Evolutionary conservation across 2,329 filamentous ascomycete genomes (phyloP), one percentile per base, ranked within the genome.

Genomic region (Akanthomyces uredinophilus): DNA sequence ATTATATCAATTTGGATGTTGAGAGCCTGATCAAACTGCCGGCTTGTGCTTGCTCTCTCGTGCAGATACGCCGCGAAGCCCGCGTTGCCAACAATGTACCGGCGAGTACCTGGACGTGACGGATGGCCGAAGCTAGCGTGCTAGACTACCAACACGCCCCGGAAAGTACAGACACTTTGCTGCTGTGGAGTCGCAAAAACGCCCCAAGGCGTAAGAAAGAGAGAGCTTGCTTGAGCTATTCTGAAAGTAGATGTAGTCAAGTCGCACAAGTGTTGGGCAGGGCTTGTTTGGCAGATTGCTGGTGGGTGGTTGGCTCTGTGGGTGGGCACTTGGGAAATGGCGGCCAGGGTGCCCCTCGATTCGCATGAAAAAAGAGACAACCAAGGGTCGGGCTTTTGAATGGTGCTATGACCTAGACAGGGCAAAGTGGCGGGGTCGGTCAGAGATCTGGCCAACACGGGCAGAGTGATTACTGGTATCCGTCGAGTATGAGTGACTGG

Each of bases 371-470:
- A 11, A 22, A 13, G 14, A 46, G 5, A 35, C 32, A 35, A 39
- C n/a, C 44, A 46, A n/a, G 20, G 20, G 22, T 20, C n/a, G 22
- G 52, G 11, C 22, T 51, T 20, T 24, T 22, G 8, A 10, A 16
- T 55, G 39, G 37, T 35, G 39, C 53, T 44, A 22, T 29, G 53
- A 44, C 53, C 39, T n/a, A 44, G 11, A 5, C 53, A 55, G 53
- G 39, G 39, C 39, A 16, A 55, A 14, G 53, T 39, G 53, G 53
- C 41, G 43, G 54, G 41, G 13, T 6, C 43, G 54, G 29, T 35
- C 54, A 57, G 43, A 57, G 54, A 57, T 57, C 54, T 47, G 54
- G 41, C 41, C 54, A 55, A 55, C 53, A 44, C 24, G 18, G 18
- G 39, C 39, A 32, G 29, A 32, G 18, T 27, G 22, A 55, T 29